A percentile compares a stretch with the other conserved stretches of the same genome.
These are phyloP conservation scores for Xylaria sp. DNA, from an alignment of 2,329 filamentous ascomycete genomes.

Conservation along the genomic window DNA sequence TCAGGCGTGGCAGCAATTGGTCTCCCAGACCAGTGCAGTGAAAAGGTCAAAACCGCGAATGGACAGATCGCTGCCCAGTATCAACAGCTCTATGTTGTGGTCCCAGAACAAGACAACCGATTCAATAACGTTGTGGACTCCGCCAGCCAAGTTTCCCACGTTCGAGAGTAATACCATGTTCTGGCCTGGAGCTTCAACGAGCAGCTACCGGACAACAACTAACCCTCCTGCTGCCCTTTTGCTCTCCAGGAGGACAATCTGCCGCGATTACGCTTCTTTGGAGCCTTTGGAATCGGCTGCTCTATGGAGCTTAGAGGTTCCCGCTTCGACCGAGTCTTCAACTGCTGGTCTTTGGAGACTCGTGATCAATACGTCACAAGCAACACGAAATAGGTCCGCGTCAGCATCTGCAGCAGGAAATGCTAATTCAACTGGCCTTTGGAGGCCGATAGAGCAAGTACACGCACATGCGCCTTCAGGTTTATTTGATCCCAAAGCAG, in stretches of 20 bases:
- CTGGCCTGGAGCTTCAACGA: not conserved
- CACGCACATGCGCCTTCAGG: constrained; percentile 34
- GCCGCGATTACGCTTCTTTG: not conserved
- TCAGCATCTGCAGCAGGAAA: not conserved
- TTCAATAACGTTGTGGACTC: constrained; percentile 14
- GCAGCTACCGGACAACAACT: constrained; percentile 20
- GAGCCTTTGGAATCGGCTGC: constrained; percentile 15
- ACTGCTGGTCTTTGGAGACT: constrained; percentile 15
- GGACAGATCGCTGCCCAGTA: constrained; percentile 6
- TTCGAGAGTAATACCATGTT: constrained; percentile 11
- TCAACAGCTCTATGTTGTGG: constrained; percentile 27
- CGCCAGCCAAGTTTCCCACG: not conserved
- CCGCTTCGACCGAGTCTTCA: not conserved
- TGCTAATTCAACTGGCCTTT: constrained; percentile 26
- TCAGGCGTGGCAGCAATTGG: constrained; percentile 19
- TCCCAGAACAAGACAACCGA: constrained; percentile 1
- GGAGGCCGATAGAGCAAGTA: constrained; percentile 33
- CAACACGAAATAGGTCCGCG: not conserved
- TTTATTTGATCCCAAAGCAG: constrained; percentile 37
- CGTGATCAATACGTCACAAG: not conserved
- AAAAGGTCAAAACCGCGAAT: constrained; percentile 16
- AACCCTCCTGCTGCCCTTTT: constrained; percentile 20
- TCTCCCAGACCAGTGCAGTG: constrained; percentile 6
- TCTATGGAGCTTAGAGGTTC: constrained; percentile 16
- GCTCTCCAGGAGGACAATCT: constrained; percentile 1